phyloP scores from a whole-genome alignment of 2,329 filamentous ascomycete species.

The Xylaria sp. region DNA sequence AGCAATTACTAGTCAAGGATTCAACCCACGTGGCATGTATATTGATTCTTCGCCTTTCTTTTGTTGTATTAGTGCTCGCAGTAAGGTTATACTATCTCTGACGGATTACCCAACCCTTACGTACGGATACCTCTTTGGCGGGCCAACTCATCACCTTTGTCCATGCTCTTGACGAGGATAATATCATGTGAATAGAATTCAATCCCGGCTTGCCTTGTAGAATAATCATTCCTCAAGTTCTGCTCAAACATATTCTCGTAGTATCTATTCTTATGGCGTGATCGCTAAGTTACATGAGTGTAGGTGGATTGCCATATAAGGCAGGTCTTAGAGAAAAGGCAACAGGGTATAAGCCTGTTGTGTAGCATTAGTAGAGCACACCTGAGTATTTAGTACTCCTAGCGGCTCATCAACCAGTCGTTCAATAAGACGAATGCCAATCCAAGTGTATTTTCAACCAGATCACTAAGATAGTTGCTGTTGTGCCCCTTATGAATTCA shows the following conservation, averaged over 20 bases:
- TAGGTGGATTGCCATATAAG: background rate
- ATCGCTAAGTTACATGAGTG: background rate
- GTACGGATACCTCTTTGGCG: background rate
- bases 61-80: background rate
- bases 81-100: background rate
- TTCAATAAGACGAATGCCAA: background rate
- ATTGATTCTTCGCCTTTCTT: background rate
- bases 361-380: background rate
- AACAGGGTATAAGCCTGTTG: conserved; percentile 1
- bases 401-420: background rate
- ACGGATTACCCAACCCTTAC: background rate
- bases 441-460: background rate
- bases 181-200: background rate
- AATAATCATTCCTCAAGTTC: background rate
- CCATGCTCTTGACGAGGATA: background rate
- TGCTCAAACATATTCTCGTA: background rate
- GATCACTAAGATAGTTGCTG: background rate
- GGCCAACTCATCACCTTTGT: background rate
- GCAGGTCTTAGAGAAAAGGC: background rate
- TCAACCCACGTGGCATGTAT: background rate
- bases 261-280: background rate
- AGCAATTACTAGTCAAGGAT: background rate
- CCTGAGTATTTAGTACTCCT: background rate
- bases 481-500: background rate
- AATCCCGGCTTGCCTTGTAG: background rate